Evolutionary conservation across 2,329 filamentous ascomycete genomes (phyloP), one percentile per base, ranked within the genome.

Genomic region (Salinomyces thailandicus): DNA sequence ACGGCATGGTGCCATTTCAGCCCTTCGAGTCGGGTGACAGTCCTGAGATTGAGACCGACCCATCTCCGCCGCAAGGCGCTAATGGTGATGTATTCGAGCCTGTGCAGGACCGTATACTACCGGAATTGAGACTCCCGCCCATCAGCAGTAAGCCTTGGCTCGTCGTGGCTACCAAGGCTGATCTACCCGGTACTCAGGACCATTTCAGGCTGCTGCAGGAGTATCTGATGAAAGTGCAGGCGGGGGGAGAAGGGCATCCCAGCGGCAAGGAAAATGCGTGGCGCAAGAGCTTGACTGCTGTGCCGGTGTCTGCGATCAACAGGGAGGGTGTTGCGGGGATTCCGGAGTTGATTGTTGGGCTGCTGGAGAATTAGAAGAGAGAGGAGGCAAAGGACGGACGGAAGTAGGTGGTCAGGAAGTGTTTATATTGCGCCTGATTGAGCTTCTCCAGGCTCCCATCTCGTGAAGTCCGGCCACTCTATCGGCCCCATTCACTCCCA

Each of bases 111-210:
- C 43, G 39, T 31, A 32, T 39, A 22, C 59, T 75, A 14, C 68
- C 65, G 27, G 67, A 62, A 16, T 58, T 72, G 20, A 59, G 61
- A 24, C 62, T 73, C 8, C 69, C 83, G n/a, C 76, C 81, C 27
- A 93, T 96, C 47, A 82, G 83, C n/a, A 75, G 75, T 20, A 98
- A 98, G 64, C 87, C 91, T 1, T 98, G 91, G 91, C 91, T 93
- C 52, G 87, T 95, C 4, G 78, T 95, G 29, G 89, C 85, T 1
- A 95, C 87, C 14, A 96, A 96, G 62, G 87, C 85, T 1, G 89
- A 96, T 57, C 58, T 93, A 37, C 75, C 79, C 3, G 73, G 72
- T 3, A 93, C 91, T 2, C 74, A 86, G 57, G 72, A 77, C 16
- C 93, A 91, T 55, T 98, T 85, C 57, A 62, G 60, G 22, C 61